Base-by-base conservation (phyloP, 208 protist species). In the Trypanosoma brucei region DNA sequence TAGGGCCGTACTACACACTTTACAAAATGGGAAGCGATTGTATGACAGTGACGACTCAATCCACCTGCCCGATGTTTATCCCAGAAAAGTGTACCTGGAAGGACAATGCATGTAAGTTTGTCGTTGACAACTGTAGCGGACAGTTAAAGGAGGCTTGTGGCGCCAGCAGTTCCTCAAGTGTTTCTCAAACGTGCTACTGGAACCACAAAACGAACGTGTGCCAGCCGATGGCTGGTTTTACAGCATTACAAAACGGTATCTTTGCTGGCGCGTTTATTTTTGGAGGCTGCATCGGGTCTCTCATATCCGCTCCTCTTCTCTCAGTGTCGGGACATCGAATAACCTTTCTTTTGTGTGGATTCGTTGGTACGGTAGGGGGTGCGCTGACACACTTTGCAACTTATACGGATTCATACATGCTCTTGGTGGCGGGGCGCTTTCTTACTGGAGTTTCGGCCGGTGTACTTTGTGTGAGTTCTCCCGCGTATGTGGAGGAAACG, bases 401-500 rank as follows among this genome's bases (percentile, higher is more conserved):
- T 11, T 72, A 57, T 31, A 61, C 62, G 14, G 58, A 68, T 14
- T 13, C 59, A 34, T 83, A 73, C 61, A 48, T 61, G 34, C 50
- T 79, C 53, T 53, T 83, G 49, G 58, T 72, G 53, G 54, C 55
- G 13, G 61, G 61, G 13, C 77, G 77, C 40, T 22, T 83, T 13
- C 22, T 78, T 14, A 35, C 71, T 33, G 77, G 77, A 36, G 34
- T 83, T 14, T 50, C 62, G 14, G 49, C 75, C 37, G 77, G 77
- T 9, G 57, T 66, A 37, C 40, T 63, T 36, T 64, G 64, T 33
- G 57, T 71, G 30, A 63, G 53, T 1, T 58, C 68, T 13, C 68
- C 73, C 3, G 42, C 63, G 45, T 83, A 83, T 58, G 75, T 78
- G 30, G 52, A 73, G 36, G 60, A 67, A 50, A 66, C 68, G n/a